Evolutionary conservation across 1,284 basidiomycete genomes (phyloP).

Genomic region (Leucoagaricus sp.): DNA sequence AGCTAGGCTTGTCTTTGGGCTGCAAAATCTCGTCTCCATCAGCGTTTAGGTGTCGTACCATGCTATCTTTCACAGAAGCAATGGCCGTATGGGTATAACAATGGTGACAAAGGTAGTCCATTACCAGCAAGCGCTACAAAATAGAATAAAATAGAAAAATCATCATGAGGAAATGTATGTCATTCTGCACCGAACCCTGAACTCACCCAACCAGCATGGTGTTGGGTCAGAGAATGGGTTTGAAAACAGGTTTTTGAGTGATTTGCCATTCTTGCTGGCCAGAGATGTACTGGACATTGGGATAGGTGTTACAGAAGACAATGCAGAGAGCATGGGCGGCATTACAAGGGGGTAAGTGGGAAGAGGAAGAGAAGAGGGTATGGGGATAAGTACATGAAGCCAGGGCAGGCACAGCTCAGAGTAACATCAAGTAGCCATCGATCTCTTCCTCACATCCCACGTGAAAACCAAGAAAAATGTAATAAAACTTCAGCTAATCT

Average conservation of each 20-base stretch:
- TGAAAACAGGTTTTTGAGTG: constrained; percentile 1
- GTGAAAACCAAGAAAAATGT: background rate
- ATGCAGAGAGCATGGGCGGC: constrained; percentile 3
- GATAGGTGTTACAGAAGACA: background rate
- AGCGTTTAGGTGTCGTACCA: constrained; percentile 57
- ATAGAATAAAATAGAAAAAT: background rate
- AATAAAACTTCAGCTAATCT: background rate
- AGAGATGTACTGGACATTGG: background rate
- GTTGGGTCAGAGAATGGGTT: constrained; percentile 24
- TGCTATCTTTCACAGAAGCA: constrained; percentile 70
- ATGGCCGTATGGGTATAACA: constrained; percentile 72
- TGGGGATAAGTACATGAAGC: constrained; percentile 1
- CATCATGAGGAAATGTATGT: constrained; percentile 14
- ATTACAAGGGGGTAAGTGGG: background rate
- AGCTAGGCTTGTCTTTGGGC: constrained; percentile 23
- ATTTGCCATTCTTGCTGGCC: constrained; percentile 5
- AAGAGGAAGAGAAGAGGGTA: background rate
- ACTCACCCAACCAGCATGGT: constrained; percentile 35
- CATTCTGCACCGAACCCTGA: background rate
- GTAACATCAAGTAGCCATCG: constrained; percentile 1
- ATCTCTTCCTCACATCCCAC: background rate
- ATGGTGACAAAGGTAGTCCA: constrained; percentile 80
- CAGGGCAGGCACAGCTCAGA: constrained; percentile 2
- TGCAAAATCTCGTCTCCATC: constrained; percentile 65
- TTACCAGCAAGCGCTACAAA: constrained; percentile 66